Evolutionary conservation across 345 rosid species (phyloP), one percentile per base, ranked within the genome.

Genomic region (Fremontodendron californicum): DNA sequence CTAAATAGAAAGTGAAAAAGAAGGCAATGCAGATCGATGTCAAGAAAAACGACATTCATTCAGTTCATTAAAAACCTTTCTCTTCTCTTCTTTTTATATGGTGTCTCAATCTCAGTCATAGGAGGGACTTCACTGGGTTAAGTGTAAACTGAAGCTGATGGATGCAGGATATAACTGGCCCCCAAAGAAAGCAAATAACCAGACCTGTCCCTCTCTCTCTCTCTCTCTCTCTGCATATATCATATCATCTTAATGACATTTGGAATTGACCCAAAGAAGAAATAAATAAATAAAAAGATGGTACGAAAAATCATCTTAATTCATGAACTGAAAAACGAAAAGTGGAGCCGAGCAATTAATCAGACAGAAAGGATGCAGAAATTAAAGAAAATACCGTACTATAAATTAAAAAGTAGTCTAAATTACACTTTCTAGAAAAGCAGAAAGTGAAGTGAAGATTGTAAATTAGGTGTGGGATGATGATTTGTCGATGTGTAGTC

Each of bases 81-180:
- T n/a, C n/a, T n/a, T n/a, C n/a, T n/a, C n/a, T n/a, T n/a, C n/a
- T n/a, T n/a, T n/a, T n/a, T 70, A 1, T 54, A 29, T 21, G 29
- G 29, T 21, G 60, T 21, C 29, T 54, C 12, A 45, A 21, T 79
- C 82, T 21, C 71, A 49, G 71, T 79, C 71, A 1, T 45, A 2
- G 18, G 60, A 11, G 29, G 48, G 49, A 31, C 35, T 79, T 8
- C 64, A 73, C 71, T 57, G 76, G 70, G 71, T 63, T 74, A 45
- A 76, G 83, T 81, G 81, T 61, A 37, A 75, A 72, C 43, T 68
- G 81, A 79, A 63, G 81, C 40, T 55, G 79, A 83, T 72, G 77
- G 88, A 74, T 60, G 23, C 52, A 70, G 23, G 74, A 45, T n/a
- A n/a, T n/a, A n/a, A n/a, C 9, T 29, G 39, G 8, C 35, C 37